Base-by-base conservation (phyloP, 331 rosid genomes). In the Phaseolus coccineus region DNA sequence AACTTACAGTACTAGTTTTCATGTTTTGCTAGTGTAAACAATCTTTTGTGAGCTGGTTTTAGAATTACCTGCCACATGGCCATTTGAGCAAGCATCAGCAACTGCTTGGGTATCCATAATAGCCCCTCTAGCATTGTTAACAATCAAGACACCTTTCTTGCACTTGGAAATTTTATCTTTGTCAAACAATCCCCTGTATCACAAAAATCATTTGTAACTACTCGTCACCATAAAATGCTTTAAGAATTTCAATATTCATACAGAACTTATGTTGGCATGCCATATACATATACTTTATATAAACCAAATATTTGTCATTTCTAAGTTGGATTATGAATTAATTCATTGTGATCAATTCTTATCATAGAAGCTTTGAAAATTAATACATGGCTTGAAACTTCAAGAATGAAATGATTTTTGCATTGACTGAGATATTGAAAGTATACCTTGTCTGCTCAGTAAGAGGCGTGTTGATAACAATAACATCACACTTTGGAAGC, bases 101-200 rank as follows among this genome's bases (percentile, higher is more conserved):
- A 95, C 91, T 15, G 99, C 98, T 81, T 93, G 94, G 0, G 98
- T 85, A 6, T 96, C 97, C 99, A 93, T 89, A 68, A 96, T 88
- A 28, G 99, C 99, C 4, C 96, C 99, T 13, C 98, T 88, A 78
- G 99, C 99, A 84, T 94, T 94, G 92, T 91, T 91, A 66, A 91
- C 97, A 47, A 91, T 83, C 85, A 91, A 78, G 68, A 92, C 97
- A 80, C 97, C 97, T 85, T 89, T 94, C 93, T 88, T 91, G 79
- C 91, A 91, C 87, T 92, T 92, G 0, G 94, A 92, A 73, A 94
- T 90, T 82, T 85, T 88, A 31, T 80, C 86, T 84, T 92, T 91
- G 86, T 92, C 87, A 73, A 94, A 95, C 85, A 95, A 58, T 15
- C 98, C 99, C 76, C 99, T 93, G 84, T 4, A 40, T 84, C 81